Evolutionary conservation across 2,329 filamentous ascomycete species (phyloP).

Genomic region (Aspergillus carbonarius): DNA sequence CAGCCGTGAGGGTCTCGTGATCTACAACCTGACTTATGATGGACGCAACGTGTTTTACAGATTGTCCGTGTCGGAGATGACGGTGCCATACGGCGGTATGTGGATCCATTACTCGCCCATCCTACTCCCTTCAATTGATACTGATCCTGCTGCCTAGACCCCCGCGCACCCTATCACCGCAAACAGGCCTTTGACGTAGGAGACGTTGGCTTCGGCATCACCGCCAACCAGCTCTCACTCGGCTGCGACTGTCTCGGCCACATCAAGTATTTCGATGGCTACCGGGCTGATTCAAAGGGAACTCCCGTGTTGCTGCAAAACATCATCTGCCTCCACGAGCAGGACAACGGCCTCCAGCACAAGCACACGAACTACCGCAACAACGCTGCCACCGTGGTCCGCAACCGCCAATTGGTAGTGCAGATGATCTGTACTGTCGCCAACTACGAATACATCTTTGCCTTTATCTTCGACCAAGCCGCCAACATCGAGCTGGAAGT

Average conservation of each 20-base stretch:
- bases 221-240: slow-evolving; percentile 67
- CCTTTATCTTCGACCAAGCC: slow-evolving; percentile 70
- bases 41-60: slow-evolving; percentile 65
- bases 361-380: slow-evolving; percentile 74
- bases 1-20: slow-evolving; percentile 63
- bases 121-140: neutral
- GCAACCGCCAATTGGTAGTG: slow-evolving; percentile 66
- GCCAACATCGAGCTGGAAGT: slow-evolving; percentile 68
- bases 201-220: slow-evolving; percentile 65
- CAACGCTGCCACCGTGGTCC: slow-evolving; percentile 61
- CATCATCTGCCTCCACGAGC: slow-evolving; percentile 69
- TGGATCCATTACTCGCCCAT: neutral
- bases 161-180: slow-evolving; percentile 66
- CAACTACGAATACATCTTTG: slow-evolving; percentile 74
- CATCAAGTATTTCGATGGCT: slow-evolving; percentile 65
- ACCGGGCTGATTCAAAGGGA: slow-evolving; percentile 60
- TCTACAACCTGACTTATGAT: slow-evolving; percentile 67
- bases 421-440: slow-evolving; percentile 70
- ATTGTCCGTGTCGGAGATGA: slow-evolving; percentile 67
- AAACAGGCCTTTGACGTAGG: slow-evolving; percentile 71
- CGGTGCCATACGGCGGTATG: slow-evolving; percentile 47
- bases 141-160: slow-evolving; percentile 45
- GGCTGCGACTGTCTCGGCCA: slow-evolving; percentile 71
- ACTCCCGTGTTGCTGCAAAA: slow-evolving; percentile 60
- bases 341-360: slow-evolving; percentile 68